Evolutionary conservation across 306 rosid species (phyloP).

Genomic region (Dryas octopetala): DNA sequence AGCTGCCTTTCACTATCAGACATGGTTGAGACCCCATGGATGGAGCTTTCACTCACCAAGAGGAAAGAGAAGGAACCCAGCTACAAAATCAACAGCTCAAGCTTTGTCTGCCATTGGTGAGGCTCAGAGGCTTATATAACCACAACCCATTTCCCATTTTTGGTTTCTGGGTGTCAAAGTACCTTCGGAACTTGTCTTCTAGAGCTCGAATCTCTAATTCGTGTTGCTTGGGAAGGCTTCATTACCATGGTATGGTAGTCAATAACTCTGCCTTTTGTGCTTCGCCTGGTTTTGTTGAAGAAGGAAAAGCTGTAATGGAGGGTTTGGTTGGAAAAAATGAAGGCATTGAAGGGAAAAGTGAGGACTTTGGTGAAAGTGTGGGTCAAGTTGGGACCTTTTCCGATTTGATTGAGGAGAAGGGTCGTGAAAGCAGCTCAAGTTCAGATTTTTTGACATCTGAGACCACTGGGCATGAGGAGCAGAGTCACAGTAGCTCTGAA

Average conservation of each 20-base stretch:
- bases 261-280: constrained; percentile 50
- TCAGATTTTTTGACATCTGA: constrained; percentile 76
- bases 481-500: constrained; percentile 72
- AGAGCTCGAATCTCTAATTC: constrained; percentile 48
- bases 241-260: constrained; percentile 48
- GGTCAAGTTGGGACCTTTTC: constrained; percentile 39
- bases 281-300: constrained; percentile 40
- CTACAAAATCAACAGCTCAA: constrained; percentile 48
- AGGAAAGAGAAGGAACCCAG: constrained; percentile 43
- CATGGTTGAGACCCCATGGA: constrained; percentile 74
- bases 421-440: constrained; percentile 74
- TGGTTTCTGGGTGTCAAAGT: constrained; percentile 53
- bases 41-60: constrained; percentile 47
- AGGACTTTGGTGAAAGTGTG: constrained; percentile 27
- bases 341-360: constrained; percentile 29
- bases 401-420: constrained; percentile 56
- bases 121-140: constrained; percentile 26
- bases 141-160: constrained; percentile 48
- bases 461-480: constrained; percentile 71
- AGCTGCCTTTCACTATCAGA: constrained; percentile 38
- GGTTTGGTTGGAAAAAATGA: constrained; percentile 39
- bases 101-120: constrained; percentile 48
- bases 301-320: constrained; percentile 49
- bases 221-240: constrained; percentile 50
- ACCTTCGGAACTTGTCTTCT: constrained; percentile 40